Evolutionary conservation across 805 yeast species (phyloP).

Genomic region (Candida fluviatilis): DNA sequence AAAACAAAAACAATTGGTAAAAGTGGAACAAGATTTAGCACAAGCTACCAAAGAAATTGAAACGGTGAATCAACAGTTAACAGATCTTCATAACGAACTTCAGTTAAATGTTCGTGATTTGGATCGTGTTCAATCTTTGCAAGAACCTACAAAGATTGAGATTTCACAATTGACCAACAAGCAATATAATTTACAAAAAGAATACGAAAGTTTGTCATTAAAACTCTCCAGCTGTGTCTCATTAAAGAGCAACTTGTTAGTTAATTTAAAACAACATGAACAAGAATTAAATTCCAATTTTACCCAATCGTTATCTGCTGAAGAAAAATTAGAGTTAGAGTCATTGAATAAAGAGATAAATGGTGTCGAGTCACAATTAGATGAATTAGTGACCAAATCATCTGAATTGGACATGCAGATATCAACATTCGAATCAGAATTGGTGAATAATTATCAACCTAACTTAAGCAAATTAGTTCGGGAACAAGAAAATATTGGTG

Average conservation of each 20-base stretch:
- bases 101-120: constrained; percentile 30
- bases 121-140: constrained; percentile 39
- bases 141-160: constrained; percentile 42
- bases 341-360: constrained; percentile 33
- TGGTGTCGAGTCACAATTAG: constrained; percentile 36
- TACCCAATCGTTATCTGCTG: constrained; percentile 44
- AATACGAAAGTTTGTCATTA: constrained; percentile 28
- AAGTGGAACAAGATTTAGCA: constrained; percentile 33
- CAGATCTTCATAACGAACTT: constrained; percentile 43
- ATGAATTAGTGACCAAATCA: constrained; percentile 32
- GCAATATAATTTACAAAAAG: constrained; percentile 41
- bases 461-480: constrained; percentile 24
- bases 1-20: constrained; percentile 45
- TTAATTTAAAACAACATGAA: constrained; percentile 40
- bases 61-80: constrained; percentile 48
- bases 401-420: constrained; percentile 45
- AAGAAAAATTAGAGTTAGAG: constrained; percentile 44
- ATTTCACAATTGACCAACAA: constrained; percentile 40
- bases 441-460: constrained; percentile 56
- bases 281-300: constrained; percentile 54
- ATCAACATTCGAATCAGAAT: constrained; percentile 48
- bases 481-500: constrained; percentile 9
- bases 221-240: constrained; percentile 32
- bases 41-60: constrained; percentile 36
- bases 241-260: constrained; percentile 28